Percentiles rank a stretch among this genome's conserved stretches.
Conservation (phyloP, 352 stramenopile genomes). For the Pythium phragmitis region DNA sequence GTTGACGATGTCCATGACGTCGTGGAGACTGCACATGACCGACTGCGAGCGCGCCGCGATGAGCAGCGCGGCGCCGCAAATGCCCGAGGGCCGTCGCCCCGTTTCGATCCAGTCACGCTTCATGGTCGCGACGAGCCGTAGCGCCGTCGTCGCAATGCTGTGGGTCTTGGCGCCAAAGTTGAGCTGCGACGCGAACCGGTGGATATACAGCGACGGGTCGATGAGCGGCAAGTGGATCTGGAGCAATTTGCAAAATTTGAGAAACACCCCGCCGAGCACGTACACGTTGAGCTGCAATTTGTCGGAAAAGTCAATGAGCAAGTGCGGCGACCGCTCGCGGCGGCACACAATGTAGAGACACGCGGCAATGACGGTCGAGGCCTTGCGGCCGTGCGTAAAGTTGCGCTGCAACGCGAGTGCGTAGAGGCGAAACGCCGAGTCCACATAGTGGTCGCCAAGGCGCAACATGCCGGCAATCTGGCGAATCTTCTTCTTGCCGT, state of each 20-base stretch:
- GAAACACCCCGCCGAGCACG: constrained; percentile 82
- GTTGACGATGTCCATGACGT: constrained; percentile 92
- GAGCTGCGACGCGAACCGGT: constrained; percentile 97
- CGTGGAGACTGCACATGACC: constrained; percentile 83
- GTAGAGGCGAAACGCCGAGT: constrained; percentile 96
- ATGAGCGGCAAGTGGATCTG: constrained; percentile 98
- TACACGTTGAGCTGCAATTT: constrained; percentile 96
- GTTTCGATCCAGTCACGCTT: constrained; percentile 99
- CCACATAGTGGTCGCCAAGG: constrained; percentile 94
- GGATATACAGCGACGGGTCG: constrained; percentile 98
- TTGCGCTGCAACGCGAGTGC: constrained; percentile 95
- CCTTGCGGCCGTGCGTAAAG: constrained; percentile 95
- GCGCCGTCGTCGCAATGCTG: constrained; percentile 93
- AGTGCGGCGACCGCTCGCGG: constrained; percentile 96
- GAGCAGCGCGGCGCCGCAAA: constrained; percentile 96
- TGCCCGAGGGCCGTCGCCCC: constrained; percentile 94
- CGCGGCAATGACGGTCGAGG: constrained; percentile 95
- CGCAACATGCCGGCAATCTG: constrained; percentile 93
- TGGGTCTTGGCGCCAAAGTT: constrained; percentile 95
- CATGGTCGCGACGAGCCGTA: constrained; percentile 96
- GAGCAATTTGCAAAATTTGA: constrained; percentile 92
- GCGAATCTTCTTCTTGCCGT: constrained; percentile 92
- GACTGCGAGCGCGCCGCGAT: constrained; percentile 96
- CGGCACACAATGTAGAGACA: constrained; percentile 99
- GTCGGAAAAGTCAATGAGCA: constrained; percentile 99